phyloP scores from a whole-genome alignment of 495 filamentous ascomycete species.

The Aspergillus taichungensis region DNA sequence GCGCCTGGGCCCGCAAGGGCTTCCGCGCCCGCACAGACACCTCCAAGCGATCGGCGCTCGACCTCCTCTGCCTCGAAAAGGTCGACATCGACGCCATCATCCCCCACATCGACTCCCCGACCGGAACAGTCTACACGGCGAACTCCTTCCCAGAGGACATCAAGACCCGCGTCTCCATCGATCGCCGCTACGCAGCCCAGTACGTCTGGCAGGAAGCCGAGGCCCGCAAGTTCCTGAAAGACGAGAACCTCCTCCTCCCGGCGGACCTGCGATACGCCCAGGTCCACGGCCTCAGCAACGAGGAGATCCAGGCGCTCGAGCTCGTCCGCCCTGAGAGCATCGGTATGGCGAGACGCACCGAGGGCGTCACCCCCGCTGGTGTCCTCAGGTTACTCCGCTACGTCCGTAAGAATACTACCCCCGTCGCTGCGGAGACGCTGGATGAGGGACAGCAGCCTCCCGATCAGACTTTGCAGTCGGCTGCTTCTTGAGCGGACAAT shows the following conservation, averaged over 20 bases:
- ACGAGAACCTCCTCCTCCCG: constrained; percentile 69
- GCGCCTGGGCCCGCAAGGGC: constrained; percentile 59
- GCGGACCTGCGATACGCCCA: constrained; percentile 65
- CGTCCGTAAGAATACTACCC: constrained; percentile 18
- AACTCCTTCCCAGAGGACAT: constrained; percentile 46
- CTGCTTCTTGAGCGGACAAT: background rate
- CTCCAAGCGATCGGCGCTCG: constrained; percentile 56
- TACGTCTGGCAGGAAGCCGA: constrained; percentile 57
- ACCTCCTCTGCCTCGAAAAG: constrained; percentile 58
- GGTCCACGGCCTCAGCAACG: constrained; percentile 64
- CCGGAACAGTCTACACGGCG: constrained; percentile 30
- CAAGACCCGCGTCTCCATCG: constrained; percentile 61
- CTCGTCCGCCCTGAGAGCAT: constrained; percentile 68
- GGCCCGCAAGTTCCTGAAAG: constrained; percentile 57
- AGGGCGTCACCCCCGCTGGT: constrained; percentile 58
- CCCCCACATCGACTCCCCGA: constrained; percentile 38
- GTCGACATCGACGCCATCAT: constrained; percentile 48
- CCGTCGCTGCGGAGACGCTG: background rate
- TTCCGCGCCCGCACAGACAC: constrained; percentile 56
- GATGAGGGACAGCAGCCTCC: constrained; percentile 5
- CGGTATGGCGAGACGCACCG: constrained; percentile 80
- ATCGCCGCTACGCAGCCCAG: constrained; percentile 79
- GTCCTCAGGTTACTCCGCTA: constrained; percentile 38
- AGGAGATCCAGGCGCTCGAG: constrained; percentile 64
- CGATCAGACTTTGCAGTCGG: constrained; percentile 9